Conservation (phyloP, 2,329 filamentous ascomycete species). For the Apiospora marii region DNA sequence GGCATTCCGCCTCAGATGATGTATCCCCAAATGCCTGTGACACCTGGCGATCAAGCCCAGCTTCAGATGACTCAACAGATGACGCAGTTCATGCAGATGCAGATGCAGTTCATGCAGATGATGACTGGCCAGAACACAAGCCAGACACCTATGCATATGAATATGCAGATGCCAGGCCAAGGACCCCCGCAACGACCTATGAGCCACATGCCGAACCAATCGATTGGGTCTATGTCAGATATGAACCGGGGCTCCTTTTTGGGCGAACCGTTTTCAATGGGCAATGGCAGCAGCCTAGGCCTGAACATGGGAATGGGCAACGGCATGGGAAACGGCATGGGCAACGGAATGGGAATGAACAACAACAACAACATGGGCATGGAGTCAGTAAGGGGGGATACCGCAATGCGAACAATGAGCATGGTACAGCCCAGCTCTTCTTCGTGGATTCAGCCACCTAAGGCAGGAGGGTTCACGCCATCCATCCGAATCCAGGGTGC, state of each 20-base stretch:
- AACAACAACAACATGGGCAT: slow-evolving; percentile 42
- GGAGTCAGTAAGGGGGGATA: slow-evolving; percentile 54
- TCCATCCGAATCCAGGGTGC: slow-evolving; percentile 58
- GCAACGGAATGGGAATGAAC: background rate
- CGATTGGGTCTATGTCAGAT: slow-evolving; percentile 52
- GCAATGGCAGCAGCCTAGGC: slow-evolving; percentile 35
- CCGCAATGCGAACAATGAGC: slow-evolving; percentile 76
- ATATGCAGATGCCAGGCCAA: slow-evolving; percentile 33
- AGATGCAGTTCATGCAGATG: slow-evolving; percentile 94
- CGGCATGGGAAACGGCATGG: slow-evolving; percentile 45
- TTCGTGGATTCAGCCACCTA: slow-evolving; percentile 61
- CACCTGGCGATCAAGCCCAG: slow-evolving; percentile 74
- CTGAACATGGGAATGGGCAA: background rate
- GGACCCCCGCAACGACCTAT: slow-evolving; percentile 40
- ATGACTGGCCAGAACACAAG: slow-evolving; percentile 59
- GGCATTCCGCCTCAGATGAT: slow-evolving; percentile 61
- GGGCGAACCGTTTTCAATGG: slow-evolving; percentile 39
- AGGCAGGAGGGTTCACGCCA: slow-evolving; percentile 55
- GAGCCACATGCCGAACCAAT: slow-evolving; percentile 51
- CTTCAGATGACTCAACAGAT: slow-evolving; percentile 85
- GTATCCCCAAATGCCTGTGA: slow-evolving; percentile 53
- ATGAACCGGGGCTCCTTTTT: slow-evolving; percentile 42
- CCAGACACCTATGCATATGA: slow-evolving; percentile 31
- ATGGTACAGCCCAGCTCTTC: slow-evolving; percentile 77
- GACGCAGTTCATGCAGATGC: slow-evolving; percentile 90